Base-by-base conservation (phyloP, 192 early-diverging fungal species). In the Linnemannia exigua region DNA sequence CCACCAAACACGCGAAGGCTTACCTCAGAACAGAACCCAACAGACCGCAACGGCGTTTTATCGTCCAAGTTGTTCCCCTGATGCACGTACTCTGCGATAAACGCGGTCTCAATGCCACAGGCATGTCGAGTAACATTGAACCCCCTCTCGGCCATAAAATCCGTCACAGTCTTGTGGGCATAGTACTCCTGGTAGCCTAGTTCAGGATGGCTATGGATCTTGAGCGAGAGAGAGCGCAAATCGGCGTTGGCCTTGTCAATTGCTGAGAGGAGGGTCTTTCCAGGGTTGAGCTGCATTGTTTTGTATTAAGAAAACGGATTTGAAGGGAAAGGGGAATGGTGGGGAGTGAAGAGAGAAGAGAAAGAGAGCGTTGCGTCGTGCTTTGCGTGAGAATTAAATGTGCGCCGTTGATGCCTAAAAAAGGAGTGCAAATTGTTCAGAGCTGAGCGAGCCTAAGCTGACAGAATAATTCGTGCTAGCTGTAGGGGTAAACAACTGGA, bases 131-230 rank as follows among this genome's bases (percentile, higher is more conserved):
- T 90, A 17, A 96, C 89, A 16, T 80, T 54, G 77, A 94, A 96
- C 1, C 93, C 94, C 33, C 91, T 70, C 16, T 76, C 48, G 66
- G 90, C 87, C 15, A 97, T 84, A 76, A 91, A 95, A 35, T 93
- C 87, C 0, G 93, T 91, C 58, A 97, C 88, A 6, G 90, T 72
- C 14, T 87, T 82, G 81, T 91, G 90, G 6, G 96, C 95, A 36
- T 87, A 76, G 35, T 79, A 67, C 73, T 95, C 94, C 58, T 91
- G 66, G 66, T 91, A 79, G 2, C 90, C 90, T 28, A 91, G 58
- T 79, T 94, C 94, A 5, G 94, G 94, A 73, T 94, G 77, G 63
- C 91, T 91, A 50, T 94, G 93, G 80, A 94, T 93, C 63, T 85
- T 73, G 63, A 90, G 67, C 33, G 88, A 89, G 35, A 91, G 82